Evolutionary conservation across 805 yeast species (phyloP), one percentile per base, ranked within the genome.

Genomic region (Saccharomycopsis amapae): DNA sequence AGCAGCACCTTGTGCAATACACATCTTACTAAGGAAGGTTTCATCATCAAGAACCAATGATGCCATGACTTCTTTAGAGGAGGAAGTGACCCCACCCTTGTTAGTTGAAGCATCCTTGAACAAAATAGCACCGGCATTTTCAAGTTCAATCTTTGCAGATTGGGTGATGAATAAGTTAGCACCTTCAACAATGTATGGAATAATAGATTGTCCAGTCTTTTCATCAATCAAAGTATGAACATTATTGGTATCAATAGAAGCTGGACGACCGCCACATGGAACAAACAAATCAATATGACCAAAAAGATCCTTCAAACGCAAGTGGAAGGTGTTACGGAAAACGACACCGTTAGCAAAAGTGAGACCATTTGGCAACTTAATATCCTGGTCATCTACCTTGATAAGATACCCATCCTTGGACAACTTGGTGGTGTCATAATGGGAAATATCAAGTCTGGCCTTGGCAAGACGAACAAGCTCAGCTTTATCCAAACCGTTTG

Each of bases 251-350:
- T 89, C 94, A 62, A 90, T 80, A 18, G 97, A 94, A 56, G 85
- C 90, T 50, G 98, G 98, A 67, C 98, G 83, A 56, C 98, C 98
- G 65, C 98, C 98, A 67, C 98, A 90, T 48, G 98, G 98, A 36
- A 89, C 97, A 66, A 93, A 89, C 60, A 90, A 69, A 57, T 87
- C 88, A 51, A 88, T 72, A 26, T 74, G 73, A 38, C 76, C 74
- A 58, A 77, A 78, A 51, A 74, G 74, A 50, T 83, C 79, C 51
- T 78, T 75, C 49, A 83, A 62, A 55, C 79, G 76, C 54, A 86
- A 71, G 62, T 90, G 98, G 80, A 85, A 90, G 34, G 78, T 74
- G 67, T 90, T 93, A 69, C 98, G 79, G 71, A 89, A 93, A 17
- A 80, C 75, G 40, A 88, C 81, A 58, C 98, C 98, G 58, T 84